Evolutionary conservation across 2,329 filamentous ascomycete genomes (phyloP).

Genomic region (Furcasterigmium furcatum): DNA sequence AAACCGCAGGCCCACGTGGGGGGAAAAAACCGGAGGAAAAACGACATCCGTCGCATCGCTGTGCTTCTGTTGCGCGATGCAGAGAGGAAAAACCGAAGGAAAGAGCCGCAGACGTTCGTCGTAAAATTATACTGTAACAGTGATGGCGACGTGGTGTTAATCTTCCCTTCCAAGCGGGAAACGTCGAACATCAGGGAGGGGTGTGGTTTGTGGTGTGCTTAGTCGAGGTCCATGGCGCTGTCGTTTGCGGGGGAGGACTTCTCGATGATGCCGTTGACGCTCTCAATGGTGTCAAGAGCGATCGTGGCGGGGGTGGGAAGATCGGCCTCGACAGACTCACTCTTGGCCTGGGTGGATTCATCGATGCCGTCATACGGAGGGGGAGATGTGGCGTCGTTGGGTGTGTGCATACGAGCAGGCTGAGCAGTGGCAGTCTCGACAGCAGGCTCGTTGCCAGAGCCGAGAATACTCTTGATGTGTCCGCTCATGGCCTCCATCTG

Average conservation of each 20-base stretch:
- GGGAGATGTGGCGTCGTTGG: not conserved
- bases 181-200: not conserved
- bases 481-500: conserved; percentile 41
- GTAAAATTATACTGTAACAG: not conserved
- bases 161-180: not conserved
- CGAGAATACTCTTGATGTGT: conserved; percentile 36
- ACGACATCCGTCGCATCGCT: not conserved
- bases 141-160: not conserved
- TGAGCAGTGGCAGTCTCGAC: not conserved
- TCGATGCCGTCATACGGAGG: not conserved
- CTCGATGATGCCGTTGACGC: conserved; percentile 7
- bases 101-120: not conserved
- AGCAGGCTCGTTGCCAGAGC: conserved; percentile 13
- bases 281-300: conserved; percentile 23
- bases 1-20: not conserved
- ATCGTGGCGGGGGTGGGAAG: conserved; percentile 12
- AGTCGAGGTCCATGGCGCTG: conserved; percentile 36
- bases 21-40: not conserved
- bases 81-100: not conserved
- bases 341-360: conserved; percentile 6
- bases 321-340: conserved; percentile 10
- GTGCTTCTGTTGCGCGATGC: conserved; percentile 1
- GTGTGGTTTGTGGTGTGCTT: conserved; percentile 3
- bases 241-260: conserved; percentile 28
- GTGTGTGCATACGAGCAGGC: not conserved